Percentiles rank a stretch among this genome's conserved stretches.
These are phyloP conservation scores for Tubosaeta sp. DNA, from an alignment of 768 basidiomycete genomes.

Conservation along the genomic window DNA sequence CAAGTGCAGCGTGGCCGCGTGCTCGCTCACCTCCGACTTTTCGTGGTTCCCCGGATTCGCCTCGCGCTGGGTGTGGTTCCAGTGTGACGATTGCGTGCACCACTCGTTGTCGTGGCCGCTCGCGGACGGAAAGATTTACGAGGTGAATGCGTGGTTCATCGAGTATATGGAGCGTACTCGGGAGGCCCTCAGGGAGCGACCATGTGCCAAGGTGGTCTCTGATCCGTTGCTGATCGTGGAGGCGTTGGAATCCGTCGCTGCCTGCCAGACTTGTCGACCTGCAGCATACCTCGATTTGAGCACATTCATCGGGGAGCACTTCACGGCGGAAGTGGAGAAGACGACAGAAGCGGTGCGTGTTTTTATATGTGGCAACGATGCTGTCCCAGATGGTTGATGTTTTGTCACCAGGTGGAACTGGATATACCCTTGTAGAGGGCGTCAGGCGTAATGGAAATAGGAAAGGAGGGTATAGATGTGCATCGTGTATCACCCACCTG, in stretches of 20 bases:
- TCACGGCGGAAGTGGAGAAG: conserved; percentile 27
- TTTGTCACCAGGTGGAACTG: conserved; percentile 25
- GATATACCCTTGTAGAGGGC: conserved; percentile 26
- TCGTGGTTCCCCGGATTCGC: conserved; percentile 35
- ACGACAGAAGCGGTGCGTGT: conserved; percentile 25
- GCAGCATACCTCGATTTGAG: conserved; percentile 30
- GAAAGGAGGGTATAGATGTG: no score
- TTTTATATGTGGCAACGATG: background rate
- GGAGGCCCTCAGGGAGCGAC: conserved; percentile 27
- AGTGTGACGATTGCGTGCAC: conserved; percentile 35
- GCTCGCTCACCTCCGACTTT: conserved; percentile 32
- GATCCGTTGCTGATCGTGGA: conserved; percentile 31
- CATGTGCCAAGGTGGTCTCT: conserved; percentile 27
- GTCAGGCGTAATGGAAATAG: background rate
- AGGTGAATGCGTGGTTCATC: conserved; percentile 33
- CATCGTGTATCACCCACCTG: conserved; percentile 10
- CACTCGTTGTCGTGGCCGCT: conserved; percentile 32
- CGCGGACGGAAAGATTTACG: conserved; percentile 33
- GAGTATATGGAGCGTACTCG: conserved; percentile 33
- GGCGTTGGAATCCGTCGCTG: conserved; percentile 25
- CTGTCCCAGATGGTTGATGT: conserved; percentile 5
- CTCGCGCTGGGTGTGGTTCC: conserved; percentile 37
- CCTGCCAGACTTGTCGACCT: conserved; percentile 29
- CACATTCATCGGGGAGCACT: conserved; percentile 30
- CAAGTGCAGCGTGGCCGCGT: conserved; percentile 29